Conservation (phyloP, 345 rosid species). For the Eucalyptus dawsonii region DNA sequence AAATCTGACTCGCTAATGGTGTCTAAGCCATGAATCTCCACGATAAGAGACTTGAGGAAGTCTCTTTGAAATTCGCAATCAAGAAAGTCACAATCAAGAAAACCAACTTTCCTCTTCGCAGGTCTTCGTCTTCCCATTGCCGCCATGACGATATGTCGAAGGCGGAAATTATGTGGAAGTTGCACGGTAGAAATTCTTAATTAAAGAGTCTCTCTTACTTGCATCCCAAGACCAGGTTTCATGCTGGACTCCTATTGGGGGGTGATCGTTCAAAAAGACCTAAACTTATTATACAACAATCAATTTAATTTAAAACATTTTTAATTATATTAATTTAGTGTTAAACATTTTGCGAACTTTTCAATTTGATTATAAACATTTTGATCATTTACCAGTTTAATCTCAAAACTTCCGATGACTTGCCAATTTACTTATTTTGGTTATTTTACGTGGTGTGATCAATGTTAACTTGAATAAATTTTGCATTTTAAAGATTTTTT, state of each 20-base stretch:
- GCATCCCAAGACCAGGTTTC: neutral
- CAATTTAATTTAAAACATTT: no score
- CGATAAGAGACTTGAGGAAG: neutral
- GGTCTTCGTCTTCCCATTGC: neutral
- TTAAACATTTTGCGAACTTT: no score
- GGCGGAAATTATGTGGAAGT: neutral
- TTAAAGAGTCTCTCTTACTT: neutral
- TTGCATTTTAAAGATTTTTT: no score
- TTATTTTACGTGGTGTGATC: no score
- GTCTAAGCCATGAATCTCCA: neutral
- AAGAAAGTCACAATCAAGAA: neutral
- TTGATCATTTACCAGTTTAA: no score
- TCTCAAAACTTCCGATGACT: no score
- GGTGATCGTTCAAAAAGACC: no score
- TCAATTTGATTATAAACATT: no score
- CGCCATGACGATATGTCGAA: neutral
- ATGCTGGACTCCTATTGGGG: neutral
- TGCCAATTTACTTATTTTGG: no score
- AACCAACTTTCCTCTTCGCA: neutral
- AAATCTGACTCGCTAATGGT: neutral
- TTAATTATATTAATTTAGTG: no score
- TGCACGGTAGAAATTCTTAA: neutral
- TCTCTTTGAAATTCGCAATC: neutral
- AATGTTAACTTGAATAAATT: no score
- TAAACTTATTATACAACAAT: no score